A percentile compares a stretch with the other conserved stretches of the same genome.
Evolutionary conservation across 2,329 filamentous ascomycete species (phyloP).

Genomic region (Chaetomiaceae sp.): DNA sequence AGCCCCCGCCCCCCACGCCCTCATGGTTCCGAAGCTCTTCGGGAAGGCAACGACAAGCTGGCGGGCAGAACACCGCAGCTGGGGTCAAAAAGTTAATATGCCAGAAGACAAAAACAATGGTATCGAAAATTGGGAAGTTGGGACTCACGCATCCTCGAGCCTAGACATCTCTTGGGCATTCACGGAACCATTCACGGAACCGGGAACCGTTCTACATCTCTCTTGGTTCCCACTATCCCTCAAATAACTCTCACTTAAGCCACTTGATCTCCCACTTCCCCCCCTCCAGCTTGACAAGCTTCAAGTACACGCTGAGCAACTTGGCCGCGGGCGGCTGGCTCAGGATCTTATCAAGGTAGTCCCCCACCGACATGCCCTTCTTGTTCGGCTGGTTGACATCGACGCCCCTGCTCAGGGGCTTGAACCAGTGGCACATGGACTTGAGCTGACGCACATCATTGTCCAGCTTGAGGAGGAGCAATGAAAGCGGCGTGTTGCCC

Average conservation of each 20-base stretch:
- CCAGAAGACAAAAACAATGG: no score
- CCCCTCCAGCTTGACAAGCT: background rate
- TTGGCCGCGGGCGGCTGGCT: background rate
- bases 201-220: no score
- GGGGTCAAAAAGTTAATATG: no score
- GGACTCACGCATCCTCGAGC: no score
- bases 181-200: no score
- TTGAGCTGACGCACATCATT: background rate
- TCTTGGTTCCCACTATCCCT: no score
- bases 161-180: no score
- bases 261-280: background rate
- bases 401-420: constrained; percentile 5
- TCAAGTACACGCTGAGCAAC: background rate
- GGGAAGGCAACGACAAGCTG: no score
- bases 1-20: no score
- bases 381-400: constrained; percentile 1
- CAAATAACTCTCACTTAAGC: background rate
- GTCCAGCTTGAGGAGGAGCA: background rate
- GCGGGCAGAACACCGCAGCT: no score
- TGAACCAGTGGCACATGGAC: background rate
- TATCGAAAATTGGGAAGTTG: no score
- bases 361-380: background rate
- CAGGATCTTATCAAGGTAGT: background rate
- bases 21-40: no score
- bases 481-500: background rate